Base-by-base conservation (phyloP, 169 alveolate genomes). In the Plasmodium relictum region DNA sequence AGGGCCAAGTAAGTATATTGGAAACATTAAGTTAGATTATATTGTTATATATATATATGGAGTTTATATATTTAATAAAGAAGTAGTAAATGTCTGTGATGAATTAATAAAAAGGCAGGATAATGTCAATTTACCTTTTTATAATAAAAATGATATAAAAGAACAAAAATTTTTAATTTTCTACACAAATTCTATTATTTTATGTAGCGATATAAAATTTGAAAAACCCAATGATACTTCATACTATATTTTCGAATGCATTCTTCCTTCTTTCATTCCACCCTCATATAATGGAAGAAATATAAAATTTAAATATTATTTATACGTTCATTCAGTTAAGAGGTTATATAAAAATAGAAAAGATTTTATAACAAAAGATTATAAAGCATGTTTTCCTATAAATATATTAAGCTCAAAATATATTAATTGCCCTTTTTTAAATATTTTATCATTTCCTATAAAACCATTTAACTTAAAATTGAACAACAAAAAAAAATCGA, bases 11-110 rank as follows among this genome's bases (percentile, higher is more conserved):
- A 74, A 74, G 39, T 20, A 61, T 20, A 50, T 50, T 10, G 74
- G 74, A 41, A 74, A 74, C 45, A 39, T 74, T 5, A 45, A 62
- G 37, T 16, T 74, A 14, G 88, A 74, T 39, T 74, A 62, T 41
- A 20, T 74, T 52, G 88, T 74, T 10, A 10, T 74, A 50, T 74
- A 74, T 45, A 37, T 74, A 24, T 74, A 74, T 52, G 88, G 88
- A 62, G 1, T 74, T 63, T 74, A 31, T 26, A 45, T 74, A 37
- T 66, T 74, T 37, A 74, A 74, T 41, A 54, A 62, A 16, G 88
- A 74, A 18, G 56, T 54, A 37, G 26, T 66, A 7, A 42, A 20
- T 52, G 18, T 54, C 8, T 14, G 2, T 63, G 31, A 52, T 6
- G 58, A 63, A 22, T 31, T 74, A 10, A 1, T 45, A 26, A 20